Evolutionary conservation across 768 basidiomycete species (phyloP), one percentile per base, ranked within the genome.

Genomic region (Brasilioporus rufonigricans): DNA sequence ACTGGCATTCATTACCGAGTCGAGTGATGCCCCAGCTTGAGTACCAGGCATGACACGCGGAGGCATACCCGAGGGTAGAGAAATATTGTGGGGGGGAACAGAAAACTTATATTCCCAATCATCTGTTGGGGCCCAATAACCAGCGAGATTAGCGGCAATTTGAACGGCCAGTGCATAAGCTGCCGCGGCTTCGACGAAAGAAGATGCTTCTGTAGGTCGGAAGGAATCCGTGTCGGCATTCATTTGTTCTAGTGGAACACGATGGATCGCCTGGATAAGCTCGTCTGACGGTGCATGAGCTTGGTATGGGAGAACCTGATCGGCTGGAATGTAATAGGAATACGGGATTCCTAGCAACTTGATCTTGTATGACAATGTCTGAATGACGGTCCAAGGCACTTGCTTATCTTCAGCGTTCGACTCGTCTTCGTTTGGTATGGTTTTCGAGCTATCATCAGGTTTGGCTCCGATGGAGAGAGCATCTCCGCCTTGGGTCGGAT

Each of bases 161-260:
- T 93, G 85, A 12, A 91, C 71, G 5, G 89, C 90, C 16, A 88
- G 70, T 2, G 85, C 84, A 62, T 80, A 89, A 1, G 91, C 80
- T 1, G 82, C 77, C 8, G 81, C 77, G 8, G 86, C 82, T 1
- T 80, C 76, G 5, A 70, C 69, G 53, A 87, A 87, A 13, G 56
- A 59, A 50, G 59, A 10, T 40, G 35, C 19, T 27, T 54, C 26
- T 50, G 64, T 40, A 8, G 85, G 86, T 56, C 86, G 77, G 67
- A 89, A 89, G 5, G 63, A 55, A 4, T 76, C 65, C 11, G 83
- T 69, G 44, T 75, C 68, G 26, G 79, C 76, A 61, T 82, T 69
- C 41, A 81, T 70, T 40, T 74, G 68, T 23, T 76, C 73, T 0
- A 73, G 61, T 6, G 80, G 76, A 47, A 80, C 74, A 1, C 67